Conservation (phyloP, 805 yeast genomes). For the Dipodascopsis uninucleata region DNA sequence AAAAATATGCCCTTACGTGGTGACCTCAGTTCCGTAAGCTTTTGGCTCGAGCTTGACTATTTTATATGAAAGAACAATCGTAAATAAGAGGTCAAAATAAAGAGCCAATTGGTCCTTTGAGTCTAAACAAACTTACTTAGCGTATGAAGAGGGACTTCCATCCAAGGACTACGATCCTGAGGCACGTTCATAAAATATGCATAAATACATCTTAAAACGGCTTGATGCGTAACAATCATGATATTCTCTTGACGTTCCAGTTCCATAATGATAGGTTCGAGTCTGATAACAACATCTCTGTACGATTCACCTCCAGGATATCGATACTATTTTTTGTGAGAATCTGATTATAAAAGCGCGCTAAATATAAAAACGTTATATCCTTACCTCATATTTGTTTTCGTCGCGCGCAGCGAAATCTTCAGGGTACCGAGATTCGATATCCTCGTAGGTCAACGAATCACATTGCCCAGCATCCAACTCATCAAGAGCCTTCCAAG, state of each 20-base stretch:
- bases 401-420: conserved; percentile 95
- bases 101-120: neutral
- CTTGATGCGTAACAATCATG: conserved; percentile 94
- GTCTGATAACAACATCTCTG: conserved; percentile 87
- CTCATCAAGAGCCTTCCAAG: conserved; percentile 97
- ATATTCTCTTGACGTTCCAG: conserved; percentile 95
- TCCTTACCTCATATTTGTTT: conserved; percentile 75
- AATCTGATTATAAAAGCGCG: neutral
- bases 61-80: neutral
- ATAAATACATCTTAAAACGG: conserved; percentile 90
- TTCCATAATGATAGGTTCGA: conserved; percentile 98
- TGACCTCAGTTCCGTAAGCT: conserved; percentile 84
- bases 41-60: conserved; percentile 81
- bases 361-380: conserved; percentile 8
- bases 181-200: conserved; percentile 99
- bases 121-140: conserved; percentile 41
- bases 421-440: conserved; percentile 79
- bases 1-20: conserved; percentile 35
- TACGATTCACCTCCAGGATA: conserved; percentile 97
- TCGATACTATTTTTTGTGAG: conserved; percentile 49
- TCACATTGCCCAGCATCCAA: conserved; percentile 97
- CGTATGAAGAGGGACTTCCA: conserved; percentile 96
- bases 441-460: conserved; percentile 93
- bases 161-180: conserved; percentile 97
- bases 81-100: neutral